Evolutionary conservation across 2,329 filamentous ascomycete species (phyloP), one percentile per base, ranked within the genome.

Genomic region (Colletotrichum destructivum): DNA sequence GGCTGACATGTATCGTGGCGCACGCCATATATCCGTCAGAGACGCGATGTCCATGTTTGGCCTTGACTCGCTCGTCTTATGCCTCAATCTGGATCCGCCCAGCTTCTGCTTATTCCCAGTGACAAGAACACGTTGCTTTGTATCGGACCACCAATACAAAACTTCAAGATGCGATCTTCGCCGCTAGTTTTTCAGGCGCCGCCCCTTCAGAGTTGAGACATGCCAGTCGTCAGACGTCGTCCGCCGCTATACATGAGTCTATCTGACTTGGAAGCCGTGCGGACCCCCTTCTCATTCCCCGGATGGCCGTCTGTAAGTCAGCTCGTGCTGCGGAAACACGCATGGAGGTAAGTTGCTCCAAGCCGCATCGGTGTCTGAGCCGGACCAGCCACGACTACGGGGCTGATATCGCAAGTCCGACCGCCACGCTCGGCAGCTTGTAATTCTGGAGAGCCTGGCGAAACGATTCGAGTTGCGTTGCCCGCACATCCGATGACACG

Each of bases 131-230:
- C 59, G 35, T 44, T 46, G 44, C 52, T 18, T 26, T 59, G 59
- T 44, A 46, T 62, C 21, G 47, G 40, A 47, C 52, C 23, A 46
- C 31, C 15, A 21, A 38, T 31, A 15, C n/a, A 35, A 40, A 59
- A 51, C 59, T 46, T 54, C 57, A 31, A 72, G 65, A 23, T 69
- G 46, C 47, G 69, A 64, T 69, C 55, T 55, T 60, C 59, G 52
- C 23, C 54, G 40, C 66, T 72, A 69, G 64, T 44, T 54, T 54
- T 46, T 49, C 60, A 69, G 47, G 64, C 65, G 59, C 60, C 54
- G 65, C 60, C 60, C 46, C 54, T 64, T 59, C 54, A 47, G 46
- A 72, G 65, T 61, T 60, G 65, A 69, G 59, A 64, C 69, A 72
- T 72, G 65, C 66, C 69, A 69, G 65, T 60, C 40, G 47, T 60